Evolutionary conservation across 108 stramenopile species (phyloP), one percentile per base, ranked within the genome.

Genomic region (Mediolabrus comicus): DNA sequence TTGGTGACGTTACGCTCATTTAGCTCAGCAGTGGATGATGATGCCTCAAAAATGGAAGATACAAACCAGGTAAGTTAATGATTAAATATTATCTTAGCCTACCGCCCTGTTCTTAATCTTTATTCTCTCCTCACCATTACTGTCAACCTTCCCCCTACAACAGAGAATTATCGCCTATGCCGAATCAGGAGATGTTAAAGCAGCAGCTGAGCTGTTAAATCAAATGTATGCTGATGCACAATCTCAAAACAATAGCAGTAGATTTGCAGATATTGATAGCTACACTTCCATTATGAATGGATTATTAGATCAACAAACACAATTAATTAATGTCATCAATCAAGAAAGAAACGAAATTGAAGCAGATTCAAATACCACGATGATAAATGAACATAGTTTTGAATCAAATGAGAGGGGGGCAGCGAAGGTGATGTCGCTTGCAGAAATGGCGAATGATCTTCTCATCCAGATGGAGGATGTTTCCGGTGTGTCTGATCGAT

Each of bases 401-500:
- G 56, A 43, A 53, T 39, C 38, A 24, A 71, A 64, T n/a, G 61
- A 69, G 17, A 17, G 24, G 9, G 69, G 16, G 38, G 11, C 41
- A 56, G 58, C 33, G 10, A 75, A 54, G 29, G 25, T 64, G 8
- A 63, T 74, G 43, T 14, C 60, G 28, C 46, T 72, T 17, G 70
- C 78, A 32, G 71, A 67, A 62, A 79, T 62, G 61, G 71, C 71
- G 43, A 65, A 79, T 33, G 53, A 72, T 31, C 32, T 72, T n/a
- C 53, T 79, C 33, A 65, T 79, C 62, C 71, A 65, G 52, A 72
- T 79, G 78, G 78, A 79, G 56, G 71, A 79, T 56, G 24, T 72
- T 51, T 79, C 78, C 19, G 78, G 78, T 12, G 70, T 79, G 19
- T 72, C 78, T n/a, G 78, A 79, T 62, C 33, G 43, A 33, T 62